phyloP scores from a whole-genome alignment of 495 filamentous ascomycete species.

The Penicillium crystallinum region DNA sequence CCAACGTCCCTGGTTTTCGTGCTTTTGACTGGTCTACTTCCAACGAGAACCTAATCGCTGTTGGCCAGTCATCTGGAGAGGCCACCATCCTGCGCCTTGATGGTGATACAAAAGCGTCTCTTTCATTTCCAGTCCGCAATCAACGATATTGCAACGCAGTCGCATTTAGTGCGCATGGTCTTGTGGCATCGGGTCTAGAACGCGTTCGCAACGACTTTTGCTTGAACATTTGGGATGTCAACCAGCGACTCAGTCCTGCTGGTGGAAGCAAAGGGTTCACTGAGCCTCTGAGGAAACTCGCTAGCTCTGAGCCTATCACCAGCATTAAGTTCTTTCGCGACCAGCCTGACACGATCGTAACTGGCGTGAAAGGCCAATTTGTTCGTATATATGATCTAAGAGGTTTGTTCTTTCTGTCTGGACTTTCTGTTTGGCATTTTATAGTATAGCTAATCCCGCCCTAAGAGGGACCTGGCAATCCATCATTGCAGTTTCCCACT shows the following conservation, averaged over 20 bases:
- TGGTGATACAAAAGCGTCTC: conserved; percentile 53
- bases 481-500: conserved; percentile 61
- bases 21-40: conserved; percentile 94
- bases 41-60: conserved; percentile 70
- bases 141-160: conserved; percentile 88
- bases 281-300: conserved; percentile 67
- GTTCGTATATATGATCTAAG: conserved; percentile 86
- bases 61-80: conserved; percentile 80
- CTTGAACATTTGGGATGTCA: conserved; percentile 90
- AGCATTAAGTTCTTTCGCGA: conserved; percentile 88
- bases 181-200: conserved; percentile 84
- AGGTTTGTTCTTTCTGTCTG: conserved; percentile 50
- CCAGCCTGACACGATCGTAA: conserved; percentile 75
- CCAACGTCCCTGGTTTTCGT: conserved; percentile 77
- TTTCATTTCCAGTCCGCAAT: conserved; percentile 76
- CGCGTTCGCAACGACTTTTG: conserved; percentile 88
- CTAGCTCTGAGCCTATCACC: conserved; percentile 79
- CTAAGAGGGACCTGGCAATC: conserved; percentile 50
- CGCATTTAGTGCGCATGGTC: conserved; percentile 72
- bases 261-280: conserved; percentile 36
- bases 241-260: conserved; percentile 48
- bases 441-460: conserved; percentile 3
- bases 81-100: conserved; percentile 76
- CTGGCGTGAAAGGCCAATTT: conserved; percentile 79
- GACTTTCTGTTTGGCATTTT: conserved; percentile 2